These are phyloP conservation scores for Debaryomyces udenii DNA, from an alignment of 1,139 yeast genomes.

Conservation along the genomic window DNA sequence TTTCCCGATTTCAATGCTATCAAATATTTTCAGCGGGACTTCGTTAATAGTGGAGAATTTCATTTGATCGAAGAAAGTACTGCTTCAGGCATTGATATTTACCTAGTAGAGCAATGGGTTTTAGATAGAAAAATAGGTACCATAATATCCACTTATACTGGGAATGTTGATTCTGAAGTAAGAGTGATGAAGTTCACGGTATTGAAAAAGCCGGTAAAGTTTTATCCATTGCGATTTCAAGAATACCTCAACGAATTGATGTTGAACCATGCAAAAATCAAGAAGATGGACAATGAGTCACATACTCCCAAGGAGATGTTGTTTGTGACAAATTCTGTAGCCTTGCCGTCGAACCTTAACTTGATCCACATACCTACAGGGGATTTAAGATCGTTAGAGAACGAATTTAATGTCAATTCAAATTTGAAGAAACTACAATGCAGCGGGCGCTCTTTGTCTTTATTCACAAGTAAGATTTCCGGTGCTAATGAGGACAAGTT, in stretches of 20 bases:
- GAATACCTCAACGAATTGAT: conserved; percentile 68
- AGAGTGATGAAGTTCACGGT: conserved; percentile 61
- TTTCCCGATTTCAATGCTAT: conserved; percentile 59
- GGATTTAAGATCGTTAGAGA: conserved; percentile 54
- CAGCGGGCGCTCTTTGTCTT: conserved; percentile 79
- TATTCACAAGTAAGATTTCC: conserved; percentile 63
- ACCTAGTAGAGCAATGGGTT: conserved; percentile 94
- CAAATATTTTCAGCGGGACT: conserved; percentile 47
- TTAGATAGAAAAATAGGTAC: conserved; percentile 67
- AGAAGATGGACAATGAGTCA: conserved; percentile 31
- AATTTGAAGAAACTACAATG: conserved; percentile 78
- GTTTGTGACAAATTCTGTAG: conserved; percentile 79
- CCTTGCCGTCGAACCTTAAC: conserved; percentile 75
- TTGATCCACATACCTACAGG: conserved; percentile 73
- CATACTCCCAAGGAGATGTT: conserved; percentile 42
- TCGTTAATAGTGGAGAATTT: conserved; percentile 39
- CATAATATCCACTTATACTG: conserved; percentile 81
- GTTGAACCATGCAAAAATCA: conserved; percentile 56
- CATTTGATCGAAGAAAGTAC: conserved; percentile 45
- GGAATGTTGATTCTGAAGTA: conserved; percentile 66
- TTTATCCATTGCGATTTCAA: conserved; percentile 63
- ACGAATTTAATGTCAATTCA: conserved; percentile 68
- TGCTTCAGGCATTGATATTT: conserved; percentile 78
- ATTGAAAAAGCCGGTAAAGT: conserved; percentile 54
- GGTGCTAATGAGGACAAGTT: conserved; percentile 85